Base-by-base conservation (phyloP, 2,329 filamentous ascomycete genomes). In the Hypoxylon sp. region DNA sequence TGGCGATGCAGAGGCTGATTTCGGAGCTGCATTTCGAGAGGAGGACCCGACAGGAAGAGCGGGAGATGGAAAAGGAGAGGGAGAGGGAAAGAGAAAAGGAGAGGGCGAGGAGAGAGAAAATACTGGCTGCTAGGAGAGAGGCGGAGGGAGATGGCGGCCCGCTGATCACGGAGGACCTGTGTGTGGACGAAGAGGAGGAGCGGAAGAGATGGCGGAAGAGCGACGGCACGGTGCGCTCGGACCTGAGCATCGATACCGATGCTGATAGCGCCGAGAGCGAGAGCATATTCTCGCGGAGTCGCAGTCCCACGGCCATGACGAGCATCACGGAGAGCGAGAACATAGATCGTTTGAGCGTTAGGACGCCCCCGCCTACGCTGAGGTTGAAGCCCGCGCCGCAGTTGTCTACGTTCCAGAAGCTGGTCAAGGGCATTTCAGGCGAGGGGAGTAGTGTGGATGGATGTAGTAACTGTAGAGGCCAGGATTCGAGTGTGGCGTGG, bases 401-500 rank as follows among this genome's bases (percentile, higher is more conserved):
- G 63, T 76, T 84, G 68, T 81, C 78, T 43, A 78, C 83, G 0
- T 83, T 86, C 67, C 83, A 85, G 72, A 85, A 83, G 69, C 76
- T 86, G 0, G 76, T 86, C 30, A 81, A 82, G 74, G 81, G 80
- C 28, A 80, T 84, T 9, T 76, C 85, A 1, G 80, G 80, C 11
- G 79, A 81, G 48, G 32, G 72, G 59, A 23, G 68, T 5, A 60
- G 66, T 9, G 60, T 67, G 23, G 76, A 75, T 41, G 74, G 77
- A 61, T 90, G 88, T 72, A 72, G 77, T 34, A 90, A 89, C 72
- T 90, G 89, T 75, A 78, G 82, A 58, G 88, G 89, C 11, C 84
- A 85, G 72, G 85, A 87, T 57, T 82, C 85, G 11, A 87, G 86
- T 69, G 82, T 88, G 38, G 89, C 89, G 3, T 91, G 89, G 89